Evolutionary conservation across 805 yeast species (phyloP).

Genomic region (Tetrapisispora arboricola): DNA sequence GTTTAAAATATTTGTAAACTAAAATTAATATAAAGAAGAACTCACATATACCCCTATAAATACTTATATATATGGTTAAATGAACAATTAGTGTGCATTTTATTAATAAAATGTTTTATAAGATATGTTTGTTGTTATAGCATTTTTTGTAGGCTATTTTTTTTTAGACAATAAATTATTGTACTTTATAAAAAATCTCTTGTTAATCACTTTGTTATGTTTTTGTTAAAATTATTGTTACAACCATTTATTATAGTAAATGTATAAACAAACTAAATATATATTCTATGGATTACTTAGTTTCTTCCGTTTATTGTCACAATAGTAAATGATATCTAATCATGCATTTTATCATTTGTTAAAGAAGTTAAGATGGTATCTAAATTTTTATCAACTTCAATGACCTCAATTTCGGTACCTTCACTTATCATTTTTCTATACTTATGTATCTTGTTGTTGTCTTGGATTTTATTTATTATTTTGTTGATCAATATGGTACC

Average conservation of each 20-base stretch:
- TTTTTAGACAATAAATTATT: not conserved
- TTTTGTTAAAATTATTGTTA: not conserved
- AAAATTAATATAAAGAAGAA: not conserved
- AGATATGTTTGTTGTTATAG: not conserved
- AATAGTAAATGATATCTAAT: not conserved
- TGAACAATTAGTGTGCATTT: not conserved
- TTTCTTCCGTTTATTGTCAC: not conserved
- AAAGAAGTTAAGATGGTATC: constrained; percentile 42
- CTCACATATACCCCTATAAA: not conserved
- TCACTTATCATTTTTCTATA: constrained; percentile 59
- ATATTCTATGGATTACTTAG: too few species aligned
- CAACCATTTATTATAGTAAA: constrained; percentile 1
- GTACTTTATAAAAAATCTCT: too few species aligned
- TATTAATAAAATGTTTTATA: not conserved
- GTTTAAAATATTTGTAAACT: not conserved
- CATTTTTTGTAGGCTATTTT: not conserved
- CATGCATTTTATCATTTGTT: constrained; percentile 1
- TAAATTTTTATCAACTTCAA: constrained; percentile 56
- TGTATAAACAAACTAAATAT: not conserved
- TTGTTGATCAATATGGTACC: constrained; percentile 30
- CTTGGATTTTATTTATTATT: constrained; percentile 28
- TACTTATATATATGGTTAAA: not conserved
- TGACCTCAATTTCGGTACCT: constrained; percentile 56
- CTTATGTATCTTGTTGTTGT: constrained; percentile 48
- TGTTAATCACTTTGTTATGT: too few species aligned